Evolutionary conservation across 2,329 filamentous ascomycete genomes (phyloP).

Genomic region (Cytospora schulzeri): DNA sequence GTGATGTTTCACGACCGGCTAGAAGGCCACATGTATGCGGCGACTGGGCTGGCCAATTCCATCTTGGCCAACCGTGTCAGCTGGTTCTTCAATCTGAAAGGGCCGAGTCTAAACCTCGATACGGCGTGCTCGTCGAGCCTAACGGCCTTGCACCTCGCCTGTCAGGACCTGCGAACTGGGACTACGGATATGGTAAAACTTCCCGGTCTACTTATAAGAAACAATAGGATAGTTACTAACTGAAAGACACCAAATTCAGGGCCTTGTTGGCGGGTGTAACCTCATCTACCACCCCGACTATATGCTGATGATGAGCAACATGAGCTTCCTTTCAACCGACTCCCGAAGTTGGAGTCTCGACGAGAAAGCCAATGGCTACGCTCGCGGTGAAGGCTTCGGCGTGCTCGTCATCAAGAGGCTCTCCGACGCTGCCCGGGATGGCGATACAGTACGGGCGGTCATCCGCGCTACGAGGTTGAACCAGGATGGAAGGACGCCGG

Average conservation of each 20-base stretch:
- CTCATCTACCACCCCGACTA: conserved; percentile 43
- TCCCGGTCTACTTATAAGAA: not conserved
- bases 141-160: conserved; percentile 12
- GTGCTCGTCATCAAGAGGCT: conserved; percentile 54
- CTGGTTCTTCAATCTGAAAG: conserved; percentile 43
- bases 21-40: conserved; percentile 33
- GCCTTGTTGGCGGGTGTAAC: not conserved
- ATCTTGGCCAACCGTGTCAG: conserved; percentile 41
- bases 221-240: not conserved
- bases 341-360: conserved; percentile 57
- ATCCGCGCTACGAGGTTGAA: conserved; percentile 38
- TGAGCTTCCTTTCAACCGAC: conserved; percentile 54
- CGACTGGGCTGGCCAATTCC: conserved; percentile 35
- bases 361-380: conserved; percentile 49
- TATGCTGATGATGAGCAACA: conserved; percentile 56
- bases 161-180: conserved; percentile 7
- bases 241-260: too few species aligned
- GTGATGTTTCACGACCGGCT: conserved; percentile 30
- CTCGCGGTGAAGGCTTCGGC: conserved; percentile 54
- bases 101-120: conserved; percentile 42
- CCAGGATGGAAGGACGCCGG: conserved; percentile 36
- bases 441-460: conserved; percentile 43
- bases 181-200: conserved; percentile 4
- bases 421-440: conserved; percentile 45
- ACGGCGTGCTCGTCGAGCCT: conserved; percentile 40